phyloP scores from a whole-genome alignment of 805 yeast species.

The Wickerhamiella slavikovae region DNA sequence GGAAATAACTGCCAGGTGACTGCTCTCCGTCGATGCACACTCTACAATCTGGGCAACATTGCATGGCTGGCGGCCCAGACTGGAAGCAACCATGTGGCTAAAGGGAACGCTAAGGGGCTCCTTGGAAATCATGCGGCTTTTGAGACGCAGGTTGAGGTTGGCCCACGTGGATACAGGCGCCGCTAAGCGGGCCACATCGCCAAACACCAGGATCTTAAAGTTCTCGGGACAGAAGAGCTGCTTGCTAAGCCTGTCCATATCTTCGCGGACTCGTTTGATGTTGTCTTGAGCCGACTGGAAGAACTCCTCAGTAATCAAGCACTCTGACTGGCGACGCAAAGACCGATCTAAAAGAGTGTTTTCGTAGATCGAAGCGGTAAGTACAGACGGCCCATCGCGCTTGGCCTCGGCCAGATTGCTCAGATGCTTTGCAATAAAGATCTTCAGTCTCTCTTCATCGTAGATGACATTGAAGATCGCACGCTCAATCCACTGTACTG shows the following conservation, averaged over 20 bases:
- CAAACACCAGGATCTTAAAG: slow-evolving; percentile 46
- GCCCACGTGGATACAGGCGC: slow-evolving; percentile 44
- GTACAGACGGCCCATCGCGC: slow-evolving; percentile 41
- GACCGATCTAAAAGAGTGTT: slow-evolving; percentile 37
- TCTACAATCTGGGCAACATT: slow-evolving; percentile 40
- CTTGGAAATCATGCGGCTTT: neutral
- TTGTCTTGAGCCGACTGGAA: slow-evolving; percentile 29
- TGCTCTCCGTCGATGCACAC: slow-evolving; percentile 71
- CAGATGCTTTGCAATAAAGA: slow-evolving; percentile 40
- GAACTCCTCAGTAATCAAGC: slow-evolving; percentile 38
- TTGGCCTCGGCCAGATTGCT: slow-evolving; percentile 41
- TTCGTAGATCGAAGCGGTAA: slow-evolving; percentile 40
- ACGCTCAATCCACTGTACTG: slow-evolving; percentile 58
- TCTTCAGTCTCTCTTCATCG: slow-evolving; percentile 50
- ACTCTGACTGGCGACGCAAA: slow-evolving; percentile 42
- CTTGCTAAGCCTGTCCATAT: slow-evolving; percentile 30
- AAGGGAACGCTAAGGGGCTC: slow-evolving; percentile 17
- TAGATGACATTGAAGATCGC: slow-evolving; percentile 45
- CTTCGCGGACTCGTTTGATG: slow-evolving; percentile 26
- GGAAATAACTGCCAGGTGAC: slow-evolving; percentile 42
- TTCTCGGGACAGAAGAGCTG: slow-evolving; percentile 36
- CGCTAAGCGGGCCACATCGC: slow-evolving; percentile 34
- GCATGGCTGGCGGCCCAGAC: slow-evolving; percentile 31
- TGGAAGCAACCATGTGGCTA: slow-evolving; percentile 31
- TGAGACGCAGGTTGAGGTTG: slow-evolving; percentile 1